phyloP scores from a whole-genome alignment of 2,329 filamentous ascomycete genomes.

The Pestalotiopsis sp. region DNA sequence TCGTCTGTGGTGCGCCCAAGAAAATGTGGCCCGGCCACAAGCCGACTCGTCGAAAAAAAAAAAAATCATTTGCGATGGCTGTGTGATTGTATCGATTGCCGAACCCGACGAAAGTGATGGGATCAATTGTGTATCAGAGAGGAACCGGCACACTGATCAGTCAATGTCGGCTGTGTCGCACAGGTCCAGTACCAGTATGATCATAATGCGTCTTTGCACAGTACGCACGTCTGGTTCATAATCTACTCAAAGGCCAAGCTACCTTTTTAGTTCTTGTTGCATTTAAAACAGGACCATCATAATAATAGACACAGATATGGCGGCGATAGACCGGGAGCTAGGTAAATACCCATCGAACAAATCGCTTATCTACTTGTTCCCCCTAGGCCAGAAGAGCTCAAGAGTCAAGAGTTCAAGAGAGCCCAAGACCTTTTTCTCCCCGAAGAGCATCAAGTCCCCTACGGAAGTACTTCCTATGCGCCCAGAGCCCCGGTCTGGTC shows the following conservation, averaged over 20 bases:
- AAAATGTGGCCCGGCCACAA: not conserved
- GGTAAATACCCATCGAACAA: not conserved
- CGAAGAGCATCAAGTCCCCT: no score
- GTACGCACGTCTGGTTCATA: not conserved
- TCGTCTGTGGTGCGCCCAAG: not conserved
- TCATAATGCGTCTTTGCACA: not conserved
- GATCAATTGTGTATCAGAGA: no score
- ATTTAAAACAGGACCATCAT: not conserved
- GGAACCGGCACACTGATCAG: no score
- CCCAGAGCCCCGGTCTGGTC: no score
- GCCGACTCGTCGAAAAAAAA: not conserved
- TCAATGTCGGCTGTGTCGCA: not conserved
- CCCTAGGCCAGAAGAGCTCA: not conserved
- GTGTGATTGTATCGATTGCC: not conserved
- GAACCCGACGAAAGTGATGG: no score
- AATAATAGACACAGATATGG: not conserved
- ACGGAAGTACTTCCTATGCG: no score
- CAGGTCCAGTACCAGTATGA: not conserved
- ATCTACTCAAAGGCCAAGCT: not conserved
- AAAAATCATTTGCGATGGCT: not conserved
- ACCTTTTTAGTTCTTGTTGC: not conserved
- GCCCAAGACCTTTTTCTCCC: no score
- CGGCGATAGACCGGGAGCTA: not conserved
- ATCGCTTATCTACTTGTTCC: not conserved
- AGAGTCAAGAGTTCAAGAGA: not conserved